phyloP scores from a whole-genome alignment of 1,284 basidiomycete genomes.

The Puccinia sorghi region DNA sequence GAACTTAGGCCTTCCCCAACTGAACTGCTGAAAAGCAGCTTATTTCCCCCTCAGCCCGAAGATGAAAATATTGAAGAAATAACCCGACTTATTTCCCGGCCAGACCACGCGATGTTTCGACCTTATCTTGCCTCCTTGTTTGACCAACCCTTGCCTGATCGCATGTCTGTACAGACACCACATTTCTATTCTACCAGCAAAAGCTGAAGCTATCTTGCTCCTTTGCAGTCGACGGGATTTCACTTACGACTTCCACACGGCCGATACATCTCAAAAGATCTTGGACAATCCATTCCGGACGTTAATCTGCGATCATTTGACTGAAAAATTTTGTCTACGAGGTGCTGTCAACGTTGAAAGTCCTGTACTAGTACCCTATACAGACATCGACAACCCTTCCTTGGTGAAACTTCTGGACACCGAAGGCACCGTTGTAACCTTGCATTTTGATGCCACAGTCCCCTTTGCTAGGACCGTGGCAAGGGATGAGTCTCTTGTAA shows the following conservation, averaged over 20 bases:
- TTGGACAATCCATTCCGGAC: slow-evolving; percentile 57
- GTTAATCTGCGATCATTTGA: slow-evolving; percentile 57
- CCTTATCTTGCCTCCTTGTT: slow-evolving; percentile 55
- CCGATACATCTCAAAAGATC: slow-evolving; percentile 52
- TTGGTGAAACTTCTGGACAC: slow-evolving; percentile 57
- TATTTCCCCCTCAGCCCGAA: slow-evolving; percentile 59
- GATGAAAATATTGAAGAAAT: slow-evolving; percentile 59
- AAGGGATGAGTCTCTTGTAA: slow-evolving; percentile 52
- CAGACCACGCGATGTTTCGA: slow-evolving; percentile 49
- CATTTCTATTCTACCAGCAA: not conserved
- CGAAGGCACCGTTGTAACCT: slow-evolving; percentile 58
- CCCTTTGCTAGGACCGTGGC: slow-evolving; percentile 58
- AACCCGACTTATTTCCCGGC: slow-evolving; percentile 57
- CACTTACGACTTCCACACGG: slow-evolving; percentile 58
- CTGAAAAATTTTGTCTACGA: slow-evolving; percentile 56
- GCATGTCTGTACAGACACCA: slow-evolving; percentile 33
- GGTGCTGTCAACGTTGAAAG: slow-evolving; percentile 58
- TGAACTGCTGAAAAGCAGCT: slow-evolving; percentile 58
- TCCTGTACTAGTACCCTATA: slow-evolving; percentile 57
- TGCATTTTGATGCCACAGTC: slow-evolving; percentile 55
- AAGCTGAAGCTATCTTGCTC: slow-evolving; percentile 50
- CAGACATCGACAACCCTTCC: slow-evolving; percentile 54
- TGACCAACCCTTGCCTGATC: slow-evolving; percentile 58
- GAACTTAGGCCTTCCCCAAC: slow-evolving; percentile 67
- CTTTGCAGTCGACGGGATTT: slow-evolving; percentile 55